Percentiles rank a stretch among this genome's conserved stretches.
phyloP scores from a whole-genome alignment of 805 yeast species.

The Metschnikowia rubicola region DNA sequence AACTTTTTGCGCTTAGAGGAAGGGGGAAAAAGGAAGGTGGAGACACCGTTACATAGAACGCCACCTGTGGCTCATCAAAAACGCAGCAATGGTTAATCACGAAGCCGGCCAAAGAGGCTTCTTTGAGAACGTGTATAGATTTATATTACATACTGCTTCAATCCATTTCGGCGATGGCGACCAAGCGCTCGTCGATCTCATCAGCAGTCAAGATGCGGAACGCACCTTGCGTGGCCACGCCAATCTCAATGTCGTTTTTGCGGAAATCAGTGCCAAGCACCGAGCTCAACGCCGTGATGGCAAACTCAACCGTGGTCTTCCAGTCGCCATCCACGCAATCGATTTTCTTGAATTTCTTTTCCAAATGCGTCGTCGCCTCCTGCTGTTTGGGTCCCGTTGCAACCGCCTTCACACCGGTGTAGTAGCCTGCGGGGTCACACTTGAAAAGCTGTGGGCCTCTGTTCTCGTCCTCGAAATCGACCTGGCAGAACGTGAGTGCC shows the following conservation, averaged over 20 bases:
- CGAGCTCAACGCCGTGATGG: constrained; percentile 79
- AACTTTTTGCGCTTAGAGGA: neutral
- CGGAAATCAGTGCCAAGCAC: constrained; percentile 91
- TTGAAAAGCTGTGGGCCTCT: constrained; percentile 86
- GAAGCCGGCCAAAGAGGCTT: neutral
- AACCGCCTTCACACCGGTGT: constrained; percentile 83
- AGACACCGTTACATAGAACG: too few relatives aligned
- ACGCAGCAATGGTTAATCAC: neutral
- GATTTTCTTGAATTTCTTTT: constrained; percentile 78
- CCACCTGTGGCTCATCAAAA: neutral
- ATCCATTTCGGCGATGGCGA: constrained; percentile 95
- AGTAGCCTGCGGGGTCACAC: constrained; percentile 98
- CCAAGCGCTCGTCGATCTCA: constrained; percentile 91
- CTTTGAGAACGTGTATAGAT: too few relatives aligned
- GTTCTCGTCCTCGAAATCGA: constrained; percentile 70
- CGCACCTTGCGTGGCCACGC: constrained; percentile 72
- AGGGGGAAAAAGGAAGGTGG: neutral
- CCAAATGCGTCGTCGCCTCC: constrained; percentile 85
- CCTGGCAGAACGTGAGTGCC: constrained; percentile 80
- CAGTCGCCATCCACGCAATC: constrained; percentile 74
- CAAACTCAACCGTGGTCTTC: constrained; percentile 86
- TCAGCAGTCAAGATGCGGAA: constrained; percentile 75
- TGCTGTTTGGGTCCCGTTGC: constrained; percentile 98
- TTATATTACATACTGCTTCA: constrained; percentile 24
- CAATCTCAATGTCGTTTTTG: constrained; percentile 89